Percentiles rank a stretch among this genome's conserved stretches.
Conservation (phyloP, 2,329 filamentous ascomycete species). For the Colletotrichum sp. region DNA sequence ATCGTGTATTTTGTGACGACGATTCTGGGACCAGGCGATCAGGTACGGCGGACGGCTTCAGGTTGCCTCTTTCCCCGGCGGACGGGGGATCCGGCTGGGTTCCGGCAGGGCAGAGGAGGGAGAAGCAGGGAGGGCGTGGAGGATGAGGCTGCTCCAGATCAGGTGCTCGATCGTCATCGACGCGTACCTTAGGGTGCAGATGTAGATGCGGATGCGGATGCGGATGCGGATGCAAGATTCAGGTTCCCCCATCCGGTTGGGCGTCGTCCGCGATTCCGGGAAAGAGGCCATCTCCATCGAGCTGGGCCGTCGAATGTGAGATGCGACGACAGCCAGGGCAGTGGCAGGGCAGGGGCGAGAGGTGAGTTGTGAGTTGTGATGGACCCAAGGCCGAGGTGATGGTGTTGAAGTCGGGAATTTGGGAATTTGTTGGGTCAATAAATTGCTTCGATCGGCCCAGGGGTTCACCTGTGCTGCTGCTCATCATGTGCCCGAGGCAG, state of each 20-base stretch:
- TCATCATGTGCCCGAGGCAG: background rate
- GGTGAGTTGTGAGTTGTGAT: background rate
- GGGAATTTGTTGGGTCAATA: background rate
- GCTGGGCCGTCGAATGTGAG: background rate
- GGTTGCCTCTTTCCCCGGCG: background rate
- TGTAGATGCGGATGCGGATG: background rate
- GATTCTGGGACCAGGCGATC: background rate
- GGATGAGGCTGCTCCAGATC: background rate
- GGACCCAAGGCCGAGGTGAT: background rate
- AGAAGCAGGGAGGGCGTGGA: background rate
- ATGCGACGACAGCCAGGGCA: background rate
- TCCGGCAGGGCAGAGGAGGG: constrained; percentile 4
- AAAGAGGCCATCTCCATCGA: background rate
- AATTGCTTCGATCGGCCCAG: background rate
- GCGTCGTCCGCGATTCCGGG: background rate
- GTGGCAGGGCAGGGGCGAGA: background rate
- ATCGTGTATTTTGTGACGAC: background rate
- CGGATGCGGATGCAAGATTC: background rate
- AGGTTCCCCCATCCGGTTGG: background rate
- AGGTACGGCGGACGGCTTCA: background rate
- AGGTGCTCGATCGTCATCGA: background rate
- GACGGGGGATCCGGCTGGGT: background rate
- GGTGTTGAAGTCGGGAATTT: background rate
- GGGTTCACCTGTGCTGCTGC: background rate
- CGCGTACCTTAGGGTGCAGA: background rate